Base-by-base conservation (phyloP, 139 green algal genomes). In the Spirogloea muscicola region DNA sequence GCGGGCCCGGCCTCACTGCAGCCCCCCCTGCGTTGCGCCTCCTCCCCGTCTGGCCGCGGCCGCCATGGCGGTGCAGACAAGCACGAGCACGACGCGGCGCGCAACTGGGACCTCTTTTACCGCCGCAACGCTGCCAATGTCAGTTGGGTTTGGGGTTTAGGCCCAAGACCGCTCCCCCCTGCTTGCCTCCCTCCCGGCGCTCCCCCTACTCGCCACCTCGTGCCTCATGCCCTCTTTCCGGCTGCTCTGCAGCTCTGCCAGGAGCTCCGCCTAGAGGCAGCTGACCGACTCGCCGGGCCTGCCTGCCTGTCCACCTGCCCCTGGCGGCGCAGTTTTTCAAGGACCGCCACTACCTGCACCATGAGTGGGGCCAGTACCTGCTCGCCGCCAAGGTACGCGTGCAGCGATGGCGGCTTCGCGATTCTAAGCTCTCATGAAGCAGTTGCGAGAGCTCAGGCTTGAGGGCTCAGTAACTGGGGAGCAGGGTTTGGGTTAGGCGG, bases 311-410 rank as follows among this genome's bases (percentile, higher is more conserved):
- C n/a, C n/a, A n/a, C n/a, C n/a, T n/a, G n/a, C n/a, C n/a, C n/a
- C n/a, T n/a, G n/a, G n/a, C n/a, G n/a, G n/a, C n/a, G 21, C 65
- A 67, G 44, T 74, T 74, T 46, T 74, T 74, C 65, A 74, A 74
- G 65, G 65, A 74, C 65, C 48, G 65, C 7, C 65, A 74, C 49
- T 74, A 74, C 65, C 65, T 74, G 48, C 65, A 74, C 44, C 29
- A 74, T 5, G 65, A 74, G 65, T 74, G 65, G 65, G 65, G 48
- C n/a, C 48, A 68, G 34, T 38, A 40, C 36, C 65, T 74, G 10
- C 13, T n/a, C 7, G 65, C 5, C 2, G 33, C n/a, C n/a, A n/a
- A n/a, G n/a, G n/a, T n/a, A 13, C 44, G 16, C 44, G 13, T 13
- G 13, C 44, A 16, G 13, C 16, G 44, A 52, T n/a, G n/a, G n/a